Conservation (phyloP, 2,329 filamentous ascomycete genomes). For the Penicillium sp. region DNA sequence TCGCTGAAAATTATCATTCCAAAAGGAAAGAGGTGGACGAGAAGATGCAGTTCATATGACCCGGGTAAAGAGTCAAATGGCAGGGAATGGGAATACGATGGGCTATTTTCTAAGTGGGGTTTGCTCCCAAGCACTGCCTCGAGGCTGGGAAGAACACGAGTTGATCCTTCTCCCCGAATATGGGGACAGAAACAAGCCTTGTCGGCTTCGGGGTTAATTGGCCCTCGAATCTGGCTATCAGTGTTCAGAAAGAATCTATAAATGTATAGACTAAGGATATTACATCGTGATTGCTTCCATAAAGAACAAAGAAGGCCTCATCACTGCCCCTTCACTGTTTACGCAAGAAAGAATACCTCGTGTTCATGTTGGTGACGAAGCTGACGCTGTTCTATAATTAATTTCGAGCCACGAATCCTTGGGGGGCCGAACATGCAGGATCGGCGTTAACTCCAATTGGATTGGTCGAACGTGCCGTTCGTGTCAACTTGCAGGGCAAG, state of each 20-base stretch:
- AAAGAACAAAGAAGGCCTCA: background rate
- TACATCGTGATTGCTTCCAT: too few species aligned
- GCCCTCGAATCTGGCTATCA: background rate
- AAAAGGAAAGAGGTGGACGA: background rate
- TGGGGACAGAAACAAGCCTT: background rate
- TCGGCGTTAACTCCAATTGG: slow-evolving; percentile 10
- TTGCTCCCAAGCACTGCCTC: background rate
- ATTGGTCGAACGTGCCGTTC: too few species aligned
- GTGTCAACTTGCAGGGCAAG: too few species aligned
- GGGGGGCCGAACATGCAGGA: slow-evolving; percentile 12
- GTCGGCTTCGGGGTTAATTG: background rate
- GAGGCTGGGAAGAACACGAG: background rate
- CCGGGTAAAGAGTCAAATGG: background rate
- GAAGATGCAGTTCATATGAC: background rate
- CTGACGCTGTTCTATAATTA: slow-evolving; percentile 16
- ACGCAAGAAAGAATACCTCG: background rate
- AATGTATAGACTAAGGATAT: too few species aligned
- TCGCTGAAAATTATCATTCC: background rate
- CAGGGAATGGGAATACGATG: background rate
- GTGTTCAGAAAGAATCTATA: too few species aligned
- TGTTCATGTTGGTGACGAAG: background rate
- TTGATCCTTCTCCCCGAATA: background rate
- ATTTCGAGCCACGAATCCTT: slow-evolving; percentile 7
- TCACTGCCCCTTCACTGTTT: background rate
- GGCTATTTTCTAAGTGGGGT: background rate